Evolutionary conservation across 2,329 filamentous ascomycete species (phyloP).

Genomic region (Botrytis paeoniae): DNA sequence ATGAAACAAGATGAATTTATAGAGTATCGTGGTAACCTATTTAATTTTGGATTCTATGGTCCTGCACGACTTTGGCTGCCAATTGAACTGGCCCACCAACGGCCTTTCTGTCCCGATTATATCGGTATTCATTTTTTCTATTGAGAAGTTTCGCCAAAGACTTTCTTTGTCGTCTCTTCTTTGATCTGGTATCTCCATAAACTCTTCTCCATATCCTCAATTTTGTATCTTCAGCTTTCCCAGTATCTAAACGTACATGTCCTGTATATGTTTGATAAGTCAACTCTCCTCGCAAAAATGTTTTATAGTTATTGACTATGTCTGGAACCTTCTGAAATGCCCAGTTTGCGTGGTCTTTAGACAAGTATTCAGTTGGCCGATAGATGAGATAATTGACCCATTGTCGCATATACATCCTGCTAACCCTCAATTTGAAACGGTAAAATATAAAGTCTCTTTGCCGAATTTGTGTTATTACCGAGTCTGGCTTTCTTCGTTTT

Average conservation of each 20-base stretch:
- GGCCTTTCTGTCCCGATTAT: background rate
- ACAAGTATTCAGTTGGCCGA: background rate
- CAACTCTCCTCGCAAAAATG: background rate
- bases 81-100: constrained; percentile 2
- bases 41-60: background rate
- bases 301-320: background rate
- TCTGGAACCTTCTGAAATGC: background rate
- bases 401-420: constrained; percentile 14
- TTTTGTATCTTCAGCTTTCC: background rate
- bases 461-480: constrained; percentile 20
- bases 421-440: background rate
- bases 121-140: background rate
- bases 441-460: constrained; percentile 7
- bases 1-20: background rate
- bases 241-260: background rate
- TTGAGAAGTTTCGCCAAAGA: background rate
- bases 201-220: constrained; percentile 11
- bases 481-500: background rate
- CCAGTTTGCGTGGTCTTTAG: constrained; percentile 3
- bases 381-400: constrained; percentile 13
- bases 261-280: constrained; percentile 12
- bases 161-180: background rate
- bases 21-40: background rate
- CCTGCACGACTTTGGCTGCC: background rate
- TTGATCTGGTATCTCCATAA: background rate